Base-by-base conservation (phyloP, 345 rosid species). In the Citrus cavaleriei region DNA sequence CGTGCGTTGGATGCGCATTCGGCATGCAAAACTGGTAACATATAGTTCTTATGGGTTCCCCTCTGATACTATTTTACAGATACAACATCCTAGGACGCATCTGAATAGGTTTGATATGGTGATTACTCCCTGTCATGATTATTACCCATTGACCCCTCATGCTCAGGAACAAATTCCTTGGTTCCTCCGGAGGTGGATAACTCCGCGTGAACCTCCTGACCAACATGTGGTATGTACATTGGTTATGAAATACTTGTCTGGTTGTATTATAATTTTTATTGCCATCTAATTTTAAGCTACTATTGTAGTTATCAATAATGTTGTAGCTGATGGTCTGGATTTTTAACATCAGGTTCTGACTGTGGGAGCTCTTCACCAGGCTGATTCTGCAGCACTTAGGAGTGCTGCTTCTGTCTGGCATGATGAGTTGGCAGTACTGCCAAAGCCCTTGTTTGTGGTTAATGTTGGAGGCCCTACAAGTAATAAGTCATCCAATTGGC, bases 401-500 rank as follows among this genome's bases (percentile, higher is more conserved):
- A 79, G 35, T 80, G 97, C 97, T 81, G 88, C 92, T 77, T 85
- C 85, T 80, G 78, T 69, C 67, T 95, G 98, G 98, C 92, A 87
- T 78, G 87, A 92, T 68, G 84, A 86, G 83, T 85, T 95, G 76
- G 89, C 91, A 73, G 78, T 82, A 10, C 90, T 94, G 64, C 83
- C 90, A 22, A 95, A 87, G 83, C 99, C 99, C 28, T 90, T 95
- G 81, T 91, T 95, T 74, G 95, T 91, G 54, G 95, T 95, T 79
- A 94, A 94, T 81, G 83, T 95, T 82, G 99, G 99, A 82, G 97
- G 99, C 63, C 97, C 99, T 81, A 83, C 97, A 78, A 81, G 99
- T 95, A 88, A 84, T 82, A 51, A 54, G 81, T 75, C 22, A 68
- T 84, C 54, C 78, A 58, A 49, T 74, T 13, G 62, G 75, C 70